Evolutionary conservation across 2,329 filamentous ascomycete genomes (phyloP).

Genomic region (Zymoseptoria ardabiliae): DNA sequence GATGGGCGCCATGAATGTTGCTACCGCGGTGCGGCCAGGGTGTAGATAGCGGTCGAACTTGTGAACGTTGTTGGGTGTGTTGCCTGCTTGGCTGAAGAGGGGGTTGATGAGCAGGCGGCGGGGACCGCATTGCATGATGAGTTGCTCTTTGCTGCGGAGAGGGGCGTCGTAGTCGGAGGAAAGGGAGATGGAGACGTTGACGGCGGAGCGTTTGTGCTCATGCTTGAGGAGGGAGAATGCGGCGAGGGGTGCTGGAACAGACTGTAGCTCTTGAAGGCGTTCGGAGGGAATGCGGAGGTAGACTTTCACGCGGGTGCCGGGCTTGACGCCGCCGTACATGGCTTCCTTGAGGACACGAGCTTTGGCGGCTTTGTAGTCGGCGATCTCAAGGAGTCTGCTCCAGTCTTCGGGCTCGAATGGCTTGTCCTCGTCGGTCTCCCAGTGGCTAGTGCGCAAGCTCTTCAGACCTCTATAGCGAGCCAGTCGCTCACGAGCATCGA

Average conservation of each 20-base stretch:
- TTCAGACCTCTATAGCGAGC: slow-evolving; percentile 86
- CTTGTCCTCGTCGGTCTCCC: slow-evolving; percentile 82
- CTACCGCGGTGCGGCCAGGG: slow-evolving; percentile 81
- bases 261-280: slow-evolving; percentile 45
- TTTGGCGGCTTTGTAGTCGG: slow-evolving; percentile 81
- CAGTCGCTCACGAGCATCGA: slow-evolving; percentile 76
- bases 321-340: slow-evolving; percentile 75
- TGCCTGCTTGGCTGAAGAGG: slow-evolving; percentile 80
- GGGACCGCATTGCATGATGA: slow-evolving; percentile 85
- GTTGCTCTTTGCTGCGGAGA: slow-evolving; percentile 83
- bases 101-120: slow-evolving; percentile 83
- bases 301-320: slow-evolving; percentile 76
- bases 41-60: slow-evolving; percentile 92
- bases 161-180: slow-evolving; percentile 68
- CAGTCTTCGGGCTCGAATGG: slow-evolving; percentile 86
- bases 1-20: slow-evolving; percentile 80
- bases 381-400: slow-evolving; percentile 74
- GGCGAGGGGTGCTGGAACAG: slow-evolving; percentile 55
- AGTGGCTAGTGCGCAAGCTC: slow-evolving; percentile 76
- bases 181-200: slow-evolving; percentile 85
- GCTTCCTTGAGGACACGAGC: slow-evolving; percentile 73
- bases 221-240: slow-evolving; percentile 85
- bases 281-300: slow-evolving; percentile 52
- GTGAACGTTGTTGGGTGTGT: slow-evolving; percentile 92
- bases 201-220: slow-evolving; percentile 84